phyloP scores from a whole-genome alignment of 495 filamentous ascomycete genomes.

The Aspergillus biplanus region DNA sequence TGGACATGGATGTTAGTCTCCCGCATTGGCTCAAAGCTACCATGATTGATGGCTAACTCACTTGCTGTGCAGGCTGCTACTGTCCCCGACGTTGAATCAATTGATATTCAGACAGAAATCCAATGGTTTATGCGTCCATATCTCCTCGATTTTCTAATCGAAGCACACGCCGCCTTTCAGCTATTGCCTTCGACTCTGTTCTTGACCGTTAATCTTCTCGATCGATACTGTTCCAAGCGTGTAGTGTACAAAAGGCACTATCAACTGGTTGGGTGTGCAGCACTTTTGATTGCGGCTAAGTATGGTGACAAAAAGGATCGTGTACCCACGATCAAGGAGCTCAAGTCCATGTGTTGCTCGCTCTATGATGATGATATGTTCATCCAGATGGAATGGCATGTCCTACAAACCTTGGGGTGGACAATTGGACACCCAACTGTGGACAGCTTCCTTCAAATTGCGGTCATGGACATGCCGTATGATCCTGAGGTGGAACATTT shows the following conservation, averaged over 20 bases:
- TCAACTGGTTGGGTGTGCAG: slow-evolving; percentile 94
- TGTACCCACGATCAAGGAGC: slow-evolving; percentile 90
- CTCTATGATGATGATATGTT: slow-evolving; percentile 99
- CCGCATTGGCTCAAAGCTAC: not conserved
- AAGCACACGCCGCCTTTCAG: slow-evolving; percentile 93
- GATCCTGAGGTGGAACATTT: slow-evolving; percentile 92
- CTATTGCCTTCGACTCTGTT: slow-evolving; percentile 93
- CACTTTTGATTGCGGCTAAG: slow-evolving; percentile 95
- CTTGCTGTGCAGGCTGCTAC: slow-evolving; percentile 72
- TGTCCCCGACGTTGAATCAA: slow-evolving; percentile 91
- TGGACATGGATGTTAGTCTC: slow-evolving; percentile 86
- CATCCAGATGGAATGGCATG: slow-evolving; percentile 99
- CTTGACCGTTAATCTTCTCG: slow-evolving; percentile 93
- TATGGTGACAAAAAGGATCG: slow-evolving; percentile 98
- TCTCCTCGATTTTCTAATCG: slow-evolving; percentile 96
- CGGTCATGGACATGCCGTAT: slow-evolving; percentile 62
- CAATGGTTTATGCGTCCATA: slow-evolving; percentile 99
- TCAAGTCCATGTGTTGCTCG: slow-evolving; percentile 98
- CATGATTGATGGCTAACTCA: slow-evolving; percentile 21
- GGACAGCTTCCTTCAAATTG: slow-evolving; percentile 84
- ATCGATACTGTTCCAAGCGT: slow-evolving; percentile 95
- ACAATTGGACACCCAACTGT: slow-evolving; percentile 93
- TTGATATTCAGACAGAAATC: slow-evolving; percentile 98
- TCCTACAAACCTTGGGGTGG: slow-evolving; percentile 97
- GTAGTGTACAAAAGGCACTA: slow-evolving; percentile 99